Conservation (phyloP, 176 grass and related monocot species). For the Triticum urartu region DNA sequence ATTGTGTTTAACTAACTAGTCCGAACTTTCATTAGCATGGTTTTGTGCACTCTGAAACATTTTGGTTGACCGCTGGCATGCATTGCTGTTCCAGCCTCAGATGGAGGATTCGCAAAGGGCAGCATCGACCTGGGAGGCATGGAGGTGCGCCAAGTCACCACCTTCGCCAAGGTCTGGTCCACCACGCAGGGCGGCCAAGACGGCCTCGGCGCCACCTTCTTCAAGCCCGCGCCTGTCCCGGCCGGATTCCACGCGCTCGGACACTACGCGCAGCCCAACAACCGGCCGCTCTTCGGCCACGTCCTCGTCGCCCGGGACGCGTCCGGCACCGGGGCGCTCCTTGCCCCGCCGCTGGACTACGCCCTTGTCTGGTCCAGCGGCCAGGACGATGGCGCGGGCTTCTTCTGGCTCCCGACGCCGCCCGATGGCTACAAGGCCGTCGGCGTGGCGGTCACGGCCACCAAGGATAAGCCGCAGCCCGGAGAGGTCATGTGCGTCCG, state of each 20-base stretch:
- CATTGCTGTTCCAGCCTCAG: slow-evolving; percentile 20
- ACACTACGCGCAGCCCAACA: slow-evolving; percentile 77
- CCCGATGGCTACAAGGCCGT: slow-evolving; percentile 48
- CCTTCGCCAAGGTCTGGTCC: slow-evolving; percentile 68
- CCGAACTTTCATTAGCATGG: no score
- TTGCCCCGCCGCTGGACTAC: slow-evolving; percentile 50
- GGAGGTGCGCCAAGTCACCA: slow-evolving; percentile 50
- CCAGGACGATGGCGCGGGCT: slow-evolving; percentile 40
- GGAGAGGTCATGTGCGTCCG: slow-evolving; percentile 63
- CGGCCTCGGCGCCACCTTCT: slow-evolving; percentile 57
- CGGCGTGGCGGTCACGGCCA: slow-evolving; percentile 51
- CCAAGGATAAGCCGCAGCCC: slow-evolving; percentile 46
- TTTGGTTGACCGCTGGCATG: neutral
- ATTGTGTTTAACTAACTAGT: no score
- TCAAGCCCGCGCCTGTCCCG: slow-evolving; percentile 53
- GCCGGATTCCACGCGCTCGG: slow-evolving; percentile 58
- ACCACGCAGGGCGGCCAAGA: slow-evolving; percentile 56
- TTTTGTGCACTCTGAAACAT: neutral
- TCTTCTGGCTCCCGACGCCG: slow-evolving; percentile 69
- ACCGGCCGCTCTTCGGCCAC: slow-evolving; percentile 52
- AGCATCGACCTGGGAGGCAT: slow-evolving; percentile 64
- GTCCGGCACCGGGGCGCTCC: slow-evolving; percentile 7
- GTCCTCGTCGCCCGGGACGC: slow-evolving; percentile 50
- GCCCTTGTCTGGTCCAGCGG: slow-evolving; percentile 75
- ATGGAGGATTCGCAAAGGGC: slow-evolving; percentile 64